Conservation (phyloP, 805 yeast species). For the Metschnikowia noctiluminum region DNA sequence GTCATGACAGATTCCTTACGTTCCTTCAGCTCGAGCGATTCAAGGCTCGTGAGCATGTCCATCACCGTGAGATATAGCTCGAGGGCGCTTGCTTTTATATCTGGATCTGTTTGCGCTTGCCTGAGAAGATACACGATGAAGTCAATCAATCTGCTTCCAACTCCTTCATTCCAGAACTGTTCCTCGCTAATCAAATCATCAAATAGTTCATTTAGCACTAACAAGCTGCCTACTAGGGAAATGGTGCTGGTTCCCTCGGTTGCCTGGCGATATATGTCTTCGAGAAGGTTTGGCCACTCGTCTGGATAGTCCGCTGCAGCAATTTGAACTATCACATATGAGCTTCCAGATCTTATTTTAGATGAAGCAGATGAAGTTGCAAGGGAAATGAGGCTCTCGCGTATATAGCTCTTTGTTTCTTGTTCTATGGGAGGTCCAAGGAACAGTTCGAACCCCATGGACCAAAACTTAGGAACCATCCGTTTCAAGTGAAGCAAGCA, state of each 20-base stretch:
- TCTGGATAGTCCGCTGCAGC: slow-evolving; percentile 92
- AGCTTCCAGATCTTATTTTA: slow-evolving; percentile 62
- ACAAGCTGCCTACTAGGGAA: slow-evolving; percentile 50
- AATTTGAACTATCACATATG: slow-evolving; percentile 77
- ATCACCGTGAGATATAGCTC: slow-evolving; percentile 53
- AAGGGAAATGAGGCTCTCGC: slow-evolving; percentile 49
- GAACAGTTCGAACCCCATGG: slow-evolving; percentile 75
- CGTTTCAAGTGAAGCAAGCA: slow-evolving; percentile 65
- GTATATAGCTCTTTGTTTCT: slow-evolving; percentile 47
- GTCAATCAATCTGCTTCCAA: slow-evolving; percentile 53
- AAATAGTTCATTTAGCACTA: slow-evolving; percentile 69
- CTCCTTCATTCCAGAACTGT: slow-evolving; percentile 76
- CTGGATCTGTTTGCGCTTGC: slow-evolving; percentile 22
- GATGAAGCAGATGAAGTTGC: slow-evolving; percentile 43
- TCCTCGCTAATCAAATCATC: slow-evolving; percentile 85
- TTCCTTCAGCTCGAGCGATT: slow-evolving; percentile 35
- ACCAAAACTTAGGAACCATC: slow-evolving; percentile 73
- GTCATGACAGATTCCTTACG: slow-evolving; percentile 35
- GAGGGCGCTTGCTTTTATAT: slow-evolving; percentile 46
- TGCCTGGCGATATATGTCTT: slow-evolving; percentile 43
- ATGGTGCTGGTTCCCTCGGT: slow-evolving; percentile 25
- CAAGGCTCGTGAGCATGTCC: slow-evolving; percentile 50
- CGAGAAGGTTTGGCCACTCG: slow-evolving; percentile 81
- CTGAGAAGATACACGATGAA: slow-evolving; percentile 45
- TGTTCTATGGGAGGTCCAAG: slow-evolving; percentile 60